phyloP scores from a whole-genome alignment of 2,329 filamentous ascomycete genomes.

The Apiospora pterosperma region DNA sequence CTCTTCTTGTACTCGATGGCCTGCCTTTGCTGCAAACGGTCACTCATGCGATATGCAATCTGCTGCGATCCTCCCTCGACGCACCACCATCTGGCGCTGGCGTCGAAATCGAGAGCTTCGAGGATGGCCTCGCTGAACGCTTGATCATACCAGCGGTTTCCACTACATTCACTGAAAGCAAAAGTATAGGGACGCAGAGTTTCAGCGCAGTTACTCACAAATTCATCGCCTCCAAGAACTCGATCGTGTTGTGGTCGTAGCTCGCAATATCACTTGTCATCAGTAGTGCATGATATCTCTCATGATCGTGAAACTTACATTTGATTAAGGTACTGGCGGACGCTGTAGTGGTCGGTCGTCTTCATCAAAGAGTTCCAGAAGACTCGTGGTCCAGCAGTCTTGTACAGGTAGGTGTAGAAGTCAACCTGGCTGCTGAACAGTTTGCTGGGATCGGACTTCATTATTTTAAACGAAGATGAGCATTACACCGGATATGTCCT shows the following conservation, averaged over 20 bases:
- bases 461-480: neutral
- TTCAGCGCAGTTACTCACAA: conserved; percentile 8
- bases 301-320: neutral
- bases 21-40: neutral
- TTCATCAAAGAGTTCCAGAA: conserved; percentile 4
- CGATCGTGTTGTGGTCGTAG: conserved; percentile 9
- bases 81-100: conserved; percentile 10
- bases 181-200: neutral
- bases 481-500: too few relatives aligned
- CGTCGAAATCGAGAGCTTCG: conserved; percentile 15
- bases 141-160: conserved; percentile 14
- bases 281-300: neutral
- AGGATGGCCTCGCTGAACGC: conserved; percentile 15
- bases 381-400: neutral
- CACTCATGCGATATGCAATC: conserved; percentile 6
- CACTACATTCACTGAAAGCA: conserved; percentile 1
- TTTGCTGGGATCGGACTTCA: neutral
- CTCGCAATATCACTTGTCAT: neutral
- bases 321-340: conserved; percentile 6
- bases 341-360: conserved; percentile 12
- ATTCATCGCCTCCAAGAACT: conserved; percentile 4
- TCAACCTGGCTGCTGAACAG: neutral
- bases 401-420: neutral
- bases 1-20: conserved; percentile 3
- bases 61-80: conserved; percentile 13